A percentile compares a stretch with the other conserved stretches of the same genome.
Conservation (phyloP, 805 yeast species). For the Cephaloascus albidus region DNA sequence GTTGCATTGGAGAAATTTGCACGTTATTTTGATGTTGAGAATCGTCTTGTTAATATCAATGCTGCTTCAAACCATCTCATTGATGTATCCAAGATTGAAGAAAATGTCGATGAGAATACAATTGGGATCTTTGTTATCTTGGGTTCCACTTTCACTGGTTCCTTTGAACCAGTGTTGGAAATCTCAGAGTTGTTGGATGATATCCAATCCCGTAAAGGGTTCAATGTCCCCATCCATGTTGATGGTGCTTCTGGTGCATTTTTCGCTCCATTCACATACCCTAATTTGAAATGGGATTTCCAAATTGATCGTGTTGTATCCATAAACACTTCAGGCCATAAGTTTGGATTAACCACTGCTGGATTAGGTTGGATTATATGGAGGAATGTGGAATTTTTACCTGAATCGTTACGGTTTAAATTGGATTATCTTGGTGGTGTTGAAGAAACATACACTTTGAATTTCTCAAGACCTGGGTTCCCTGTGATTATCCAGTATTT, state of each 20-base stretch:
- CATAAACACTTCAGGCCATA: conserved; percentile 88
- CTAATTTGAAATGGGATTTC: conserved; percentile 80
- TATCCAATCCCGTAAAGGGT: conserved; percentile 57
- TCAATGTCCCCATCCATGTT: conserved; percentile 74
- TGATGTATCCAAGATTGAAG: conserved; percentile 50
- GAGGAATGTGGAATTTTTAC: conserved; percentile 56
- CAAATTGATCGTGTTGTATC: conserved; percentile 66
- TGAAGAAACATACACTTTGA: conserved; percentile 79
- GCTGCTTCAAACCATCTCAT: conserved; percentile 53
- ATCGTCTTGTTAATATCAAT: conserved; percentile 62
- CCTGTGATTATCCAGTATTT: conserved; percentile 85
- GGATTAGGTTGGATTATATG: conserved; percentile 93
- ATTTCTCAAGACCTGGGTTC: conserved; percentile 89
- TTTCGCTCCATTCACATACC: conserved; percentile 76
- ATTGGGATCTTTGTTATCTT: conserved; percentile 83
- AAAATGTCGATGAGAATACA: conserved; percentile 78
- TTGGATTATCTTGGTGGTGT: conserved; percentile 80
- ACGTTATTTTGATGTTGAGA: conserved; percentile 85
- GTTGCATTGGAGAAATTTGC: conserved; percentile 94
- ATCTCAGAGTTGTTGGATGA: conserved; percentile 61
- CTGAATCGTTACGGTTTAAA: conserved; percentile 66
- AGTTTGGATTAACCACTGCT: conserved; percentile 83
- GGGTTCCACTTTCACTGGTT: conserved; percentile 92
- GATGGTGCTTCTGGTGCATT: conserved; percentile 93
- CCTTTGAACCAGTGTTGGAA: conserved; percentile 67